Evolutionary conservation across 1,139 yeast genomes (phyloP).

Genomic region (Suhomyces yuchorum): DNA sequence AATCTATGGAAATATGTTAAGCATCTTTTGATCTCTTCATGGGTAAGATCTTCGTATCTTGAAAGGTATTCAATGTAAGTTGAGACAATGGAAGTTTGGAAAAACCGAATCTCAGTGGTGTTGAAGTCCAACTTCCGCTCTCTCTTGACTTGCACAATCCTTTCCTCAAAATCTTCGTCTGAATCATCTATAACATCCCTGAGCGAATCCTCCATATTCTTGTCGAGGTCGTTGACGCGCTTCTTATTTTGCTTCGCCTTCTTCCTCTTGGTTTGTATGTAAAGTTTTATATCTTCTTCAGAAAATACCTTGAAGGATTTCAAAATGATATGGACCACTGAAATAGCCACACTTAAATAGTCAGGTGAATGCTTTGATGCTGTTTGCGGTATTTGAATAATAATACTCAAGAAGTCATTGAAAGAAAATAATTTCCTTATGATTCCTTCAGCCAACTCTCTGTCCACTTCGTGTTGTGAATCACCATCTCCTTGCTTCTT

Average conservation of each 20-base stretch:
- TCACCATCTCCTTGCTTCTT: constrained; percentile 43
- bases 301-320: constrained; percentile 70
- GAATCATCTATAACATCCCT: constrained; percentile 44
- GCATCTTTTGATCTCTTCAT: constrained; percentile 62
- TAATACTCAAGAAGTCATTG: constrained; percentile 59
- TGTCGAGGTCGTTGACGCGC: constrained; percentile 30
- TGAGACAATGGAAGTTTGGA: constrained; percentile 47
- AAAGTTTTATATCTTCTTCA: constrained; percentile 59
- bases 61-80: constrained; percentile 54
- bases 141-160: constrained; percentile 37
- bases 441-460: constrained; percentile 52
- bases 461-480: constrained; percentile 50
- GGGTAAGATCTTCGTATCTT: constrained; percentile 63
- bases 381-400: constrained; percentile 62
- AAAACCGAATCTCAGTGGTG: constrained; percentile 42
- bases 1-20: constrained; percentile 72
- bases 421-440: constrained; percentile 59
- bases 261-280: constrained; percentile 52
- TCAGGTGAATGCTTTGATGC: constrained; percentile 69
- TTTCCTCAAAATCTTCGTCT: constrained; percentile 49
- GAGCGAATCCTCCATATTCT: constrained; percentile 29
- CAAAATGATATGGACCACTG: constrained; percentile 65
- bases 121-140: constrained; percentile 55
- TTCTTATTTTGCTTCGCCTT: constrained; percentile 19
- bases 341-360: constrained; percentile 63